Percentiles rank a stretch among this genome's conserved stretches.
These are phyloP conservation scores for Myxozyma sirexii DNA, from an alignment of 805 yeast species.

Conservation along the genomic window DNA sequence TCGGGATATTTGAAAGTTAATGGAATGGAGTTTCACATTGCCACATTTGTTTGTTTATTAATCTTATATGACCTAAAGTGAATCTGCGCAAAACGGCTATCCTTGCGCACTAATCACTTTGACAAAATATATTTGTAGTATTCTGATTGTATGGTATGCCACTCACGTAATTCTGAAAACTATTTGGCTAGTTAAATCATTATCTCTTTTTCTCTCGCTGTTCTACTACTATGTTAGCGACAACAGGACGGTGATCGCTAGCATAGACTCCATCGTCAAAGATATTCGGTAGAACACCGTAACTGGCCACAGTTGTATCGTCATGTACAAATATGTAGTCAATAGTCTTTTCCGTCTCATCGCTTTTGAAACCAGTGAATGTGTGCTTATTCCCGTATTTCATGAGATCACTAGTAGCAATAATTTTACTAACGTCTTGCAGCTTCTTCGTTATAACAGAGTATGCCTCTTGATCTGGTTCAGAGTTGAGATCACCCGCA, in stretches of 20 bases:
- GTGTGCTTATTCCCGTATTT: constrained; percentile 52
- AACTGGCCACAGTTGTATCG: not conserved
- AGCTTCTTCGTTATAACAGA: constrained; percentile 46
- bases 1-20: not conserved
- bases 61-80: not conserved
- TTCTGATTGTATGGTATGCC: not conserved
- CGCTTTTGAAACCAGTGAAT: constrained; percentile 53
- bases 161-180: not conserved
- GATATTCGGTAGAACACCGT: constrained; percentile 18
- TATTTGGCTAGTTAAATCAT: not conserved
- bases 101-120: no score
- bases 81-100: not conserved
- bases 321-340: constrained; percentile 46
- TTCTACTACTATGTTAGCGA: constrained; percentile 16
- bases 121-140: no score
- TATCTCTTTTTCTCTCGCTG: not conserved
- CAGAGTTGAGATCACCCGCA: constrained; percentile 62
- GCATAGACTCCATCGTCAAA: constrained; percentile 26
- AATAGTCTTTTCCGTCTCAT: constrained; percentile 38
- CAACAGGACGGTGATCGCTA: constrained; percentile 31
- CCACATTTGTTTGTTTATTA: not conserved
- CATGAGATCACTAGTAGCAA: constrained; percentile 39
- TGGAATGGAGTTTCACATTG: constrained; percentile 11
- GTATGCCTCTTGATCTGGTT: constrained; percentile 49
- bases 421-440: constrained; percentile 43